Conservation (phyloP, 1,284 basidiomycete species). For the Spongispora temasekensis region DNA sequence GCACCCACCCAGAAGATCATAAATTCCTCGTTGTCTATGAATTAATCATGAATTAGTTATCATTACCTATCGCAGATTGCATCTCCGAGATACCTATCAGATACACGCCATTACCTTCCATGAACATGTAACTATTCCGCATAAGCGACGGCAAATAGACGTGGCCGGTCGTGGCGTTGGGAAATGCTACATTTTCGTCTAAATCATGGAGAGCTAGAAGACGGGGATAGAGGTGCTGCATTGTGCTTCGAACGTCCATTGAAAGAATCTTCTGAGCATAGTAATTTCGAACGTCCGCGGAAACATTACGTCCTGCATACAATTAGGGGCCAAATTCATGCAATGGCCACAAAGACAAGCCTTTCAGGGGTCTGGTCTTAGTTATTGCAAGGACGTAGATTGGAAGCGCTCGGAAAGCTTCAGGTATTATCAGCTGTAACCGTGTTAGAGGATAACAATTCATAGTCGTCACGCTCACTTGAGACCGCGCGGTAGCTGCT, state of each 20-base stretch:
- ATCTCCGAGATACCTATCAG: constrained; percentile 67
- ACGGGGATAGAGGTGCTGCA: constrained; percentile 88
- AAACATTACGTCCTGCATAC: constrained; percentile 74
- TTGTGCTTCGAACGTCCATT: constrained; percentile 67
- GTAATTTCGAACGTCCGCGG: constrained; percentile 91
- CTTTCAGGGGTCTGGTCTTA: constrained; percentile 93
- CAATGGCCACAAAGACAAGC: constrained; percentile 38
- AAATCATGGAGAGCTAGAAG: constrained; percentile 90
- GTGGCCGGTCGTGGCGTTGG: constrained; percentile 55
- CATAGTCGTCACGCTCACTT: constrained; percentile 49
- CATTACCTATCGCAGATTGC: constrained; percentile 16
- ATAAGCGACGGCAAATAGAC: constrained; percentile 79
- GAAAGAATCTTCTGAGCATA: constrained; percentile 78
- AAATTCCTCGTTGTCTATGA: constrained; percentile 86
- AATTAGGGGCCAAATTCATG: constrained; percentile 11
- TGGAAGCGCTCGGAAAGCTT: constrained; percentile 89
- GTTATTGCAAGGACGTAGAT: constrained; percentile 83
- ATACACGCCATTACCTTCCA: constrained; percentile 92
- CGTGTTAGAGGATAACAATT: constrained; percentile 10
- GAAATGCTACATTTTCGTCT: constrained; percentile 70
- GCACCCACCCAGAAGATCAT: constrained; percentile 92
- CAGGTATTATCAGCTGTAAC: constrained; percentile 86
- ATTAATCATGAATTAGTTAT: constrained; percentile 15
- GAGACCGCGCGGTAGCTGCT: constrained; percentile 76
- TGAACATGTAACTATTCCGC: constrained; percentile 83